Base-by-base conservation (phyloP, 306 rosid genomes). In the Mucuna pruriens region DNA sequence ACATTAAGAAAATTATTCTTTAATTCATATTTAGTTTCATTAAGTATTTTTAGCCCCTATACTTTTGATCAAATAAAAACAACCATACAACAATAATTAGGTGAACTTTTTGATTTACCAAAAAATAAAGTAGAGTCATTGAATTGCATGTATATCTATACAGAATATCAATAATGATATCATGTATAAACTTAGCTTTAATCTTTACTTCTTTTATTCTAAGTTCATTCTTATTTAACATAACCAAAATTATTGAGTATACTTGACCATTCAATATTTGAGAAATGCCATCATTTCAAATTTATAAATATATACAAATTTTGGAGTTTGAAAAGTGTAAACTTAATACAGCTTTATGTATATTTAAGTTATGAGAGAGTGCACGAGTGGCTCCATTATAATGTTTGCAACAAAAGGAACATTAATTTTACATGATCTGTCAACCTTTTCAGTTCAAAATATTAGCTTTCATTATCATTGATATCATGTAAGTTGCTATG, bases 331-430 rank as follows among this genome's bases (percentile, higher is more conserved):
- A 9, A 75, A 58, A 57, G 69, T 55, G 25, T 36, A 55, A 17
- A 51, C 40, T 55, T 54, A 4, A 11, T 36, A 74, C n/a, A 51
- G 29, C 51, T 51, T 72, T 51, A 31, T 72, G 65, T 19, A 19
- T 6, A 34, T 73, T 57, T 19, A 54, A 73, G 31, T 36, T 36
- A 31, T 20, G 61, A 1, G 31, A 29, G 31, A 29, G 31, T 29
- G 48, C 33, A 73, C 34, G 64, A 51, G 33, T 31, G 31, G 51
- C 34, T 33, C 34, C 34, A 51, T 17, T 33, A 71, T 31, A 52
- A 52, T 52, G 12, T 72, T 72, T 33, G 38, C 16, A 73, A 34
- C 57, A 17, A 52, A 74, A 74, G 39, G 67, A 74, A 74, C 52
- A 13, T 74, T 22, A 19, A 74, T 36, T 74, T 73, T 52, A 54